These are phyloP conservation scores for Biscogniauxia marginata DNA, from an alignment of 2,329 filamentous ascomycete genomes.

Conservation along the genomic window DNA sequence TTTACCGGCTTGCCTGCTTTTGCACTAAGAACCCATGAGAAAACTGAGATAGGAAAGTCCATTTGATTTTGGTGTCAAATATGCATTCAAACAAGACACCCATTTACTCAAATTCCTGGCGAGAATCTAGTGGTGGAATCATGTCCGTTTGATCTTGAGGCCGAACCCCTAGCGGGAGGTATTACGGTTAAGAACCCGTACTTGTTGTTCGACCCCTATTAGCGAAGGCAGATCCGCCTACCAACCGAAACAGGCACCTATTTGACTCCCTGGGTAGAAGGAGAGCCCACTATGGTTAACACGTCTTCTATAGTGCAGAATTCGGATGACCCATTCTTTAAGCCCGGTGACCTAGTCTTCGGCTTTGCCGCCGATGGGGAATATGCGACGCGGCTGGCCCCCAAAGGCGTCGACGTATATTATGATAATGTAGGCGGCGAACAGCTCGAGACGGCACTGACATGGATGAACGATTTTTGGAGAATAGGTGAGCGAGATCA, in stretches of 20 bases:
- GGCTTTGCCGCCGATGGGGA: slow-evolving; percentile 5
- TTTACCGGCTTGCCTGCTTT: no score
- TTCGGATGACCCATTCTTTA: slow-evolving; percentile 50
- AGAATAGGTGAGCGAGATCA: slow-evolving; percentile 11
- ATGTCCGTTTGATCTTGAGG: slow-evolving; percentile 64
- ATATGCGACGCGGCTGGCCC: slow-evolving; percentile 59
- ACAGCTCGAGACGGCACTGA: slow-evolving; percentile 39
- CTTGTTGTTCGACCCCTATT: slow-evolving; percentile 80
- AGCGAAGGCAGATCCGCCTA: slow-evolving; percentile 75
- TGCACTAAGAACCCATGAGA: no score
- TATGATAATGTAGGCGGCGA: slow-evolving; percentile 55
- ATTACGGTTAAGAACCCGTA: slow-evolving; percentile 69
- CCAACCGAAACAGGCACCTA: slow-evolving; percentile 63
- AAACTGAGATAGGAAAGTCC: no score
- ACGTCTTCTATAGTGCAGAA: slow-evolving; percentile 68
- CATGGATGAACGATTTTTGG: slow-evolving; percentile 10
- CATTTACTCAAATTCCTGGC: no score
- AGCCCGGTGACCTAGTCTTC: slow-evolving; percentile 1
- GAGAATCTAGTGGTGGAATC: slow-evolving; percentile 67
- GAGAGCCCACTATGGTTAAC: slow-evolving; percentile 65
- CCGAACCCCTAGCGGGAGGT: slow-evolving; percentile 61
- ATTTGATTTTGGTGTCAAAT: no score
- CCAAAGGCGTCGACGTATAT: slow-evolving; percentile 72
- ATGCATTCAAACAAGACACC: no score
- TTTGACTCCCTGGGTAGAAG: slow-evolving; percentile 53